Conservation (phyloP, 495 filamentous ascomycete species). For the Extremus antarcticus region DNA sequence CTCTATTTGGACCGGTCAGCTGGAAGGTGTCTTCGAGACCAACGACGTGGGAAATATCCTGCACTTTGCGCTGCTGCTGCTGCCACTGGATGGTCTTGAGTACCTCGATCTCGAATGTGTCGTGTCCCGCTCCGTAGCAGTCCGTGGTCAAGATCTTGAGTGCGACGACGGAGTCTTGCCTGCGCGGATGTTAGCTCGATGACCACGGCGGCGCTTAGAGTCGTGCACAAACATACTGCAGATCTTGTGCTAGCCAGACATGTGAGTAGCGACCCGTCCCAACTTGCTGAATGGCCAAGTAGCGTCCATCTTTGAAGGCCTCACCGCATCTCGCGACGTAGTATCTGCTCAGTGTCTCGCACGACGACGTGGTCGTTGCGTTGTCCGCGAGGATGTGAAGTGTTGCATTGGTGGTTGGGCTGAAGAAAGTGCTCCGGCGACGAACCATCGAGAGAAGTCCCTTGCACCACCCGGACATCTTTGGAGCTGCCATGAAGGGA, state of each 20-base stretch:
- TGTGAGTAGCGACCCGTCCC: not conserved
- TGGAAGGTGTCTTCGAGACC: not conserved
- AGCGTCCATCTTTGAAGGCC: not conserved
- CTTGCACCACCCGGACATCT: no score
- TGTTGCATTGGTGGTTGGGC: no score
- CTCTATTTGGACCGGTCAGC: not conserved
- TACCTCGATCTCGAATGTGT: constrained; percentile 2
- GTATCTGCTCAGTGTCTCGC: not conserved
- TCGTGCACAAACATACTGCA: not conserved
- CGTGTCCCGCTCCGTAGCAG: constrained; percentile 1
- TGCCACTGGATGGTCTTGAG: not conserved
- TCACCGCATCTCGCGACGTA: not conserved
- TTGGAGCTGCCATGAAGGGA: no score
- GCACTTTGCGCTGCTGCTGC: not conserved
- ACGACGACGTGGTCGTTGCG: not conserved
- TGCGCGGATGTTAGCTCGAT: not conserved
- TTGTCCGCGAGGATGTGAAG: not conserved
- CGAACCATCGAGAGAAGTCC: no score
- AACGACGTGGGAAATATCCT: not conserved
- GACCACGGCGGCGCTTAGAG: not conserved
- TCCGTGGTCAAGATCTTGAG: constrained; percentile 1
- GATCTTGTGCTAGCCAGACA: not conserved
- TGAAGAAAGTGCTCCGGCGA: no score
- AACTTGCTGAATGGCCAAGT: not conserved
- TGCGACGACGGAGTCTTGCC: not conserved